These are phyloP conservation scores for Neofusicoccum cordaticola DNA, from an alignment of 2,329 filamentous ascomycete species.

Conservation along the genomic window DNA sequence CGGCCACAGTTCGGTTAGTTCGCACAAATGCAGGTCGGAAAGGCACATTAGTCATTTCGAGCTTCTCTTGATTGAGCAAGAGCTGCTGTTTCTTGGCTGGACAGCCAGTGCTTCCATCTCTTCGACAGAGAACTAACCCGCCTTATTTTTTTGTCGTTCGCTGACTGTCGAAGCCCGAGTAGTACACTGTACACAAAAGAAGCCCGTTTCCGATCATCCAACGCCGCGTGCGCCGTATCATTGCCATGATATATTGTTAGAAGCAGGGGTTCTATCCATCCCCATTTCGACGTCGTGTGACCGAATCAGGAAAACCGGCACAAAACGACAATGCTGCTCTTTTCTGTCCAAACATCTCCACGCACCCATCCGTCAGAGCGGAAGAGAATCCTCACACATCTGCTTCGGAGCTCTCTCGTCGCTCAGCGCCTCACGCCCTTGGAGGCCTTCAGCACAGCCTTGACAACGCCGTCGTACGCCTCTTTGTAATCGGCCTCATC, in stretches of 20 bases:
- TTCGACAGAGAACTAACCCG: neutral
- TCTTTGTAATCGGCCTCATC: constrained; percentile 47
- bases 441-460: constrained; percentile 58
- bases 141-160: neutral
- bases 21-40: neutral
- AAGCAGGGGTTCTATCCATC: neutral
- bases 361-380: too few species aligned
- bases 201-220: constrained; percentile 4
- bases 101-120: neutral
- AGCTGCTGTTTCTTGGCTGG: neutral
- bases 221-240: constrained; percentile 13
- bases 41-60: neutral
- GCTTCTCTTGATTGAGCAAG: constrained; percentile 8
- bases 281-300: neutral
- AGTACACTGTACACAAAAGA: constrained; percentile 11
- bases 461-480: constrained; percentile 56
- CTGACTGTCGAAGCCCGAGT: constrained; percentile 8
- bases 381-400: neutral
- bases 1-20: neutral
- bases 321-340: neutral
- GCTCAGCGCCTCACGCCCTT: constrained; percentile 54
- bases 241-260: constrained; percentile 9
- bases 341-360: neutral
- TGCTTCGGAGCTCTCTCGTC: neutral
- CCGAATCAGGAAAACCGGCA: neutral